phyloP scores from a whole-genome alignment of 2,329 filamentous ascomycete genomes.

The Shiraia sp. region DNA sequence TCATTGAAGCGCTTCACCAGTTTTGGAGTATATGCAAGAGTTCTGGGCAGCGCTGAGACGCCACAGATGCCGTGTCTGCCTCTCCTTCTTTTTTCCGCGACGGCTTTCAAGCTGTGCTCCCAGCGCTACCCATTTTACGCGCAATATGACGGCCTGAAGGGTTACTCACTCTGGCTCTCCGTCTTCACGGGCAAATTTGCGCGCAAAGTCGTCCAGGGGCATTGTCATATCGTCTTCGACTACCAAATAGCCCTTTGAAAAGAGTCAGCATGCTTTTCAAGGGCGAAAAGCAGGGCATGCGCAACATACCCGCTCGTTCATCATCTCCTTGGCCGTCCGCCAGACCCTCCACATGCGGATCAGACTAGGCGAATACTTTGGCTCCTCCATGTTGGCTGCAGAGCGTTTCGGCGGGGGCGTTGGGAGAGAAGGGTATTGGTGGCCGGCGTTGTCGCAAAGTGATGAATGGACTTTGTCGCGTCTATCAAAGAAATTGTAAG shows the following conservation, averaged over 20 bases:
- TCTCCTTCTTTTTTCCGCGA: no score
- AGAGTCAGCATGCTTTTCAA: constrained; percentile 20
- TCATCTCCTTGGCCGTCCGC: constrained; percentile 94
- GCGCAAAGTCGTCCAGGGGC: constrained; percentile 77
- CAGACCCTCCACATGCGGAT: constrained; percentile 88
- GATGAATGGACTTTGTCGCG: constrained; percentile 15
- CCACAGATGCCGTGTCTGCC: not conserved
- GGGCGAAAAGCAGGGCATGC: constrained; percentile 16
- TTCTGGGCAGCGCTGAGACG: not conserved
- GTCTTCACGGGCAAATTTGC: constrained; percentile 70
- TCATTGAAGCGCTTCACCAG: no score
- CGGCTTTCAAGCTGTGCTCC: no score
- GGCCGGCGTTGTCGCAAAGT: constrained; percentile 11
- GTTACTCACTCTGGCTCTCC: constrained; percentile 73
- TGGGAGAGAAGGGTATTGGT: constrained; percentile 6
- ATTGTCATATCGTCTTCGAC: constrained; percentile 88
- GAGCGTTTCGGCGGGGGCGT: constrained; percentile 9
- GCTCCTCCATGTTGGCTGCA: constrained; percentile 32
- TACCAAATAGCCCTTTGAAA: constrained; percentile 82
- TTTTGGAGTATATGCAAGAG: no score
- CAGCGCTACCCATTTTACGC: not conserved
- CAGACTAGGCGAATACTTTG: constrained; percentile 28
- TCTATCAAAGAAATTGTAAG: constrained; percentile 37
- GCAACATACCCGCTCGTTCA: constrained; percentile 76
- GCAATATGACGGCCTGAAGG: constrained; percentile 4